Evolutionary conservation across 805 yeast species (phyloP), one percentile per base, ranked within the genome.

Genomic region (Zygosaccharomyces gambellarensis): DNA sequence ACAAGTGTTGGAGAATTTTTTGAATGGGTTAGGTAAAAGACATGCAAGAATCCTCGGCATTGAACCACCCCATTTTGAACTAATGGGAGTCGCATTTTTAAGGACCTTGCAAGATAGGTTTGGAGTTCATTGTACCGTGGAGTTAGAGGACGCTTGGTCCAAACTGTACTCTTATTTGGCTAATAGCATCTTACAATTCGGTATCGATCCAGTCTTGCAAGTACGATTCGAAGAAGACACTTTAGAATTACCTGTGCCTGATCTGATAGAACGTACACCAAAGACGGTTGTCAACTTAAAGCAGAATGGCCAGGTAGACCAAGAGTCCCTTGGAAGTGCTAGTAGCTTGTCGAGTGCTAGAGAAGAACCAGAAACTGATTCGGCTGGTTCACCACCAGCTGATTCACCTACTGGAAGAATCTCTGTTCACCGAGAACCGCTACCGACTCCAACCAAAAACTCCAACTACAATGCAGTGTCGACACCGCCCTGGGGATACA

Each of bases 21-120:
- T 88, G 44, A 71, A 70, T 39, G 77, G 78, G 42, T 67, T 87
- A 55, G 95, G 90, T 1, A 85, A 85, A 61, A 71, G 87, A 45
- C 95, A 88, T 64, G 71, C 88, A 2, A 70, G 95, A 55, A 82
- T 87, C 45, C 70, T 87, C 52, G 88, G 87, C 12, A 83, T 86
- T 36, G 89, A 84, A 51, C 76, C 86, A 0, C 74, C 76, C 2
- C 82, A 81, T 61, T 85, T 82, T 56, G 83, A 83, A 62, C 64
- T 82, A 32, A 81, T 85, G 89, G 92, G 92, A 1, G 78, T 78
- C 47, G 89, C 90, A 0, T 71, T 85, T 39, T 71, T 85, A 49
- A 78, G 76, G 58, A 85, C 92, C 0, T 81, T 85, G 55, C 77
- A 78, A 57, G 88, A 83, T 62, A 67, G 90, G 55, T 83, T 83